Evolutionary conservation across 345 rosid species (phyloP).

Genomic region (Corchorus capsularis): DNA sequence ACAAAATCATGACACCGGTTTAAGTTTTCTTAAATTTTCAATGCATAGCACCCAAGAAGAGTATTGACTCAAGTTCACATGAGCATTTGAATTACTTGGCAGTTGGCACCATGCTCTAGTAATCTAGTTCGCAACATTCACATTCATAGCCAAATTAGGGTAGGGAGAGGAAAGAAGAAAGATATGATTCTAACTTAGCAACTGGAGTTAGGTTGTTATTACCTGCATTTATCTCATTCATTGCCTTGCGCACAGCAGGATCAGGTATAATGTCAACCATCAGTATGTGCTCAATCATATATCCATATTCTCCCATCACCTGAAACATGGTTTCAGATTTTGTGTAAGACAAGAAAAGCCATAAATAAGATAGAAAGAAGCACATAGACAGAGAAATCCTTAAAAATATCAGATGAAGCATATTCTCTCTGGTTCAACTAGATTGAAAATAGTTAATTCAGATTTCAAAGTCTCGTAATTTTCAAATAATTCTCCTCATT

Average conservation of each 20-base stretch:
- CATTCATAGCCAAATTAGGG: constrained; percentile 3
- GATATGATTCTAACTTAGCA: not conserved
- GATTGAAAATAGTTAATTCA: not conserved
- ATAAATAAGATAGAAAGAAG: not conserved
- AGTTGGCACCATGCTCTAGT: not conserved
- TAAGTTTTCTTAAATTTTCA: not conserved
- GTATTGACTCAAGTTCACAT: not conserved
- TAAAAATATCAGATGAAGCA: not conserved
- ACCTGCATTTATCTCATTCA: constrained; percentile 99
- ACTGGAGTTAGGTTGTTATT: not conserved
- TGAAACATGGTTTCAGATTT: constrained; percentile 30
- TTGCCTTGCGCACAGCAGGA: constrained; percentile 83
- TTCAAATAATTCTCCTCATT: not conserved
- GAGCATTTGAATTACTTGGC: not conserved
- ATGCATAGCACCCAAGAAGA: constrained; percentile 1
- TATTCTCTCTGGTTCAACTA: not conserved
- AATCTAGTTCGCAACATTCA: constrained; percentile 1
- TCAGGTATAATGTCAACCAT: constrained; percentile 98
- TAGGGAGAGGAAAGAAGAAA: not conserved
- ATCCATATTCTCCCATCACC: constrained; percentile 97
- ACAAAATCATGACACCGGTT: constrained; percentile 11
- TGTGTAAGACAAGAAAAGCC: constrained; percentile 9
- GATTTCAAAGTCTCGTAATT: constrained; percentile 5
- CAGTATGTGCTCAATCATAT: constrained; percentile 91
- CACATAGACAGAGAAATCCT: not conserved